These are phyloP conservation scores for Lophiotrema nucula DNA, from an alignment of 495 filamentous ascomycete genomes.

Conservation along the genomic window DNA sequence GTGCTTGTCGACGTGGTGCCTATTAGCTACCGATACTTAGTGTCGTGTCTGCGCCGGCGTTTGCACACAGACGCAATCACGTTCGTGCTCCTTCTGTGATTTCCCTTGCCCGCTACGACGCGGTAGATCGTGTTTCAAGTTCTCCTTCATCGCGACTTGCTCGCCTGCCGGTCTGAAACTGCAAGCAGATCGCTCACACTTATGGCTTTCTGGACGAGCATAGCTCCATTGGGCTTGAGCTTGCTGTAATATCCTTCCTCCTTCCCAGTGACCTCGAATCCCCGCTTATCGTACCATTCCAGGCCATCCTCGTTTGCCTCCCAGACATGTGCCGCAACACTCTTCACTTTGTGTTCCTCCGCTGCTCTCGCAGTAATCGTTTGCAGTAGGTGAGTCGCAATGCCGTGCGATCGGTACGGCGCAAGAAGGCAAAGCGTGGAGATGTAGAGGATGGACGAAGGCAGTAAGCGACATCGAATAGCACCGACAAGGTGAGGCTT, in stretches of 20 bases:
- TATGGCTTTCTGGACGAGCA: constrained; percentile 62
- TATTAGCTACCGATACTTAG: too few relatives aligned
- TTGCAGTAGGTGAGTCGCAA: constrained; percentile 72
- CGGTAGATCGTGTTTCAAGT: too few relatives aligned
- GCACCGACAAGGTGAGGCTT: constrained; percentile 49
- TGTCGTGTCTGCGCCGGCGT: too few relatives aligned
- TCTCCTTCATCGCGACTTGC: too few relatives aligned
- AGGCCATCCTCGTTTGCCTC: constrained; percentile 83
- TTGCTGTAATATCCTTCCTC: constrained; percentile 78
- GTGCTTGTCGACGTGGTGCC: too few relatives aligned
- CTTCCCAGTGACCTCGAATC: constrained; percentile 62
- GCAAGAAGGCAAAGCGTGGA: constrained; percentile 80
- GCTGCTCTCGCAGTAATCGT: constrained; percentile 48
- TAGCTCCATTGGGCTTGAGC: constrained; percentile 76
- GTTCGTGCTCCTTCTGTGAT: too few relatives aligned
- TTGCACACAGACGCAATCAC: too few relatives aligned
- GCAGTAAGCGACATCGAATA: constrained; percentile 77
- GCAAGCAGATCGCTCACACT: constrained; percentile 38
- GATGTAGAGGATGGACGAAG: constrained; percentile 68
- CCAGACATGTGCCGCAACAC: constrained; percentile 89
- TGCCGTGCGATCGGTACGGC: constrained; percentile 74
- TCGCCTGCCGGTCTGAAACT: too few relatives aligned
- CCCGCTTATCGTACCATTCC: constrained; percentile 81
- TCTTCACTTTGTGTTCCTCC: constrained; percentile 50
- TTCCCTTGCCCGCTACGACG: too few relatives aligned